Percentiles rank a stretch among this genome's conserved stretches.
phyloP scores from a whole-genome alignment of 805 yeast genomes.

The Suhomyces tanzawaensis region DNA sequence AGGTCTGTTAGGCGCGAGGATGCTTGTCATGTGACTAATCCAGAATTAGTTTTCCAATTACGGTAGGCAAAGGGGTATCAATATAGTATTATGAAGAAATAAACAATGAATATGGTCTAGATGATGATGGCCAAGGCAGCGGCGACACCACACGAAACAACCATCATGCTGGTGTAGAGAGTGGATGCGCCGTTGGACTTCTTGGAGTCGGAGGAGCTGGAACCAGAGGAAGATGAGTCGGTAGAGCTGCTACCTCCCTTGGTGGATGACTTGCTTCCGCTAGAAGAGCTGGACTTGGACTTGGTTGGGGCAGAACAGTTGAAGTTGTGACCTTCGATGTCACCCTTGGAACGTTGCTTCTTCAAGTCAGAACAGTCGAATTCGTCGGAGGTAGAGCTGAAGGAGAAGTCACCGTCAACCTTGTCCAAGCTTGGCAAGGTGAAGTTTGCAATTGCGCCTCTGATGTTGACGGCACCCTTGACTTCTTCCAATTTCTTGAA shows the following conservation, averaged over 20 bases:
- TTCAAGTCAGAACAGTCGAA: slow-evolving; percentile 38
- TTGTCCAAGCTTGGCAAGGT: slow-evolving; percentile 34
- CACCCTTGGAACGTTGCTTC: slow-evolving; percentile 27
- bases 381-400: slow-evolving; percentile 33
- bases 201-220: slow-evolving; percentile 18
- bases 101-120: slow-evolving; percentile 1
- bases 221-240: slow-evolving; percentile 14
- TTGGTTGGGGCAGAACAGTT: slow-evolving; percentile 37
- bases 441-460: slow-evolving; percentile 39
- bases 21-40: too few relatives aligned
- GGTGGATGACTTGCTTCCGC: slow-evolving; percentile 11
- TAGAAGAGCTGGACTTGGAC: slow-evolving; percentile 15
- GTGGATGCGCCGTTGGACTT: slow-evolving; percentile 10
- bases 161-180: slow-evolving; percentile 7
- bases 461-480: slow-evolving; percentile 41
- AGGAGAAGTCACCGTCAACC: slow-evolving; percentile 43
- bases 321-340: slow-evolving; percentile 45
- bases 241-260: slow-evolving; percentile 14
- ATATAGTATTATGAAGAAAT: slow-evolving; percentile 1
- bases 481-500: slow-evolving; percentile 30
- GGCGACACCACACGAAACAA: slow-evolving; percentile 23
- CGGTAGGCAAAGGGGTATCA: too few relatives aligned
- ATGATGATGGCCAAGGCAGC: slow-evolving; percentile 28
- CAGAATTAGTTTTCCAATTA: too few relatives aligned
- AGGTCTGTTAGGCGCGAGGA: too few relatives aligned